A percentile compares a stretch with the other conserved stretches of the same genome.
These are phyloP conservation scores for Fusarium kyushuense DNA, from an alignment of 2,329 filamentous ascomycete genomes.

Conservation along the genomic window DNA sequence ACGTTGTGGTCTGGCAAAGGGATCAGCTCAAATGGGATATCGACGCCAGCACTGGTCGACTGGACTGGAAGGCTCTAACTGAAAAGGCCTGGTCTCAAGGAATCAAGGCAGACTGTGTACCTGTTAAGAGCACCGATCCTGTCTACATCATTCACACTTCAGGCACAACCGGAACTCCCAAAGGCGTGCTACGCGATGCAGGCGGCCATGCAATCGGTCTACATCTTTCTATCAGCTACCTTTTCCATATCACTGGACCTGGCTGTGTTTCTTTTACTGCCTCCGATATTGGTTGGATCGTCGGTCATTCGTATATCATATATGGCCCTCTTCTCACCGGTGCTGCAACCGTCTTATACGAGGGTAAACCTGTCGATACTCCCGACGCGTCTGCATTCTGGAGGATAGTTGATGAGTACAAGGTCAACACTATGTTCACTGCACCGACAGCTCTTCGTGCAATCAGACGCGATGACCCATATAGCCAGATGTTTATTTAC, in stretches of 20 bases:
- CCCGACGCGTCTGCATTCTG: slow-evolving; percentile 90
- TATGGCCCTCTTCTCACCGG: slow-evolving; percentile 89
- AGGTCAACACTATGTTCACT: slow-evolving; percentile 85
- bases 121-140: slow-evolving; percentile 80
- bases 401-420: slow-evolving; percentile 86
- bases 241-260: slow-evolving; percentile 85
- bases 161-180: slow-evolving; percentile 84
- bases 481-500: slow-evolving; percentile 73
- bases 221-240: slow-evolving; percentile 82
- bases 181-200: slow-evolving; percentile 84
- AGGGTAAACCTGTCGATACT: slow-evolving; percentile 93
- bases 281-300: slow-evolving; percentile 89
- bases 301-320: slow-evolving; percentile 80
- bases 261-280: slow-evolving; percentile 81
- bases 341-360: slow-evolving; percentile 87
- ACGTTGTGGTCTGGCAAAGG: slow-evolving; percentile 86
- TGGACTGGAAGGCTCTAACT: slow-evolving; percentile 83
- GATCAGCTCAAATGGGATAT: slow-evolving; percentile 81
- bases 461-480: slow-evolving; percentile 86
- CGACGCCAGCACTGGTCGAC: slow-evolving; percentile 74
- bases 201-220: slow-evolving; percentile 90
- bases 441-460: slow-evolving; percentile 89
- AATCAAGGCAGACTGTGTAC: slow-evolving; percentile 78
- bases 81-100: slow-evolving; percentile 76
- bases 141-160: slow-evolving; percentile 95